phyloP scores from a whole-genome alignment of 106 monocot species.

The Gastrodia elata region DNA sequence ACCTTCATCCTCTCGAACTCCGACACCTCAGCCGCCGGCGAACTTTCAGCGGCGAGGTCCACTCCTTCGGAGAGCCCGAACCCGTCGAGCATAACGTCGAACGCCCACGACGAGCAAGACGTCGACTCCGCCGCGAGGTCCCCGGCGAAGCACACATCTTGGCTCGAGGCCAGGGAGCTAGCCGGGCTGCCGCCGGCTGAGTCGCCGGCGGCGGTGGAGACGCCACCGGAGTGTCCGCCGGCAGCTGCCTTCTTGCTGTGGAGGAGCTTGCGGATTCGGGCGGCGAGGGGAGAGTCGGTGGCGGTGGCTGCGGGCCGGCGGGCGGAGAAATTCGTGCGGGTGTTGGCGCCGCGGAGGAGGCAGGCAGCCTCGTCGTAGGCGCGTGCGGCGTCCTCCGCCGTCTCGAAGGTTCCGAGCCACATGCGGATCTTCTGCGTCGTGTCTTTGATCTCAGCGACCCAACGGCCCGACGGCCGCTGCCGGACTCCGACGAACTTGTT shows the following conservation, averaged over 20 bases:
- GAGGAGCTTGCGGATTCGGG: constrained; percentile 12
- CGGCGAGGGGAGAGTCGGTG: constrained; percentile 20
- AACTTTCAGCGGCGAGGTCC: neutral
- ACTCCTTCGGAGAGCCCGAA: neutral
- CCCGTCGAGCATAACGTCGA: constrained; percentile 4
- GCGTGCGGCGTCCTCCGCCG: constrained; percentile 51
- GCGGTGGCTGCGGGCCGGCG: neutral
- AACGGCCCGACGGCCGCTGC: constrained; percentile 62
- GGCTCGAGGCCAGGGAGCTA: neutral
- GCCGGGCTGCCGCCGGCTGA: neutral
- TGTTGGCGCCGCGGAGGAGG: constrained; percentile 58
- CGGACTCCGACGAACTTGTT: constrained; percentile 10
- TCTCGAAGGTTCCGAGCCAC: constrained; percentile 78
- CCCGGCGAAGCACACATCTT: neutral
- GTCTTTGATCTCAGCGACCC: constrained; percentile 78
- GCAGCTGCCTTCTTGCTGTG: neutral
- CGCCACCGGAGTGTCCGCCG: neutral
- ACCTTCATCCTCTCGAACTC: constrained; percentile 44
- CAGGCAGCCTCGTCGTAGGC: constrained; percentile 73
- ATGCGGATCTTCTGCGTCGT: constrained; percentile 72
- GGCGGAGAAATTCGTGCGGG: constrained; percentile 54
- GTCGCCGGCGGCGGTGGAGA: too few species aligned
- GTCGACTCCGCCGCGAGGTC: constrained; percentile 1
- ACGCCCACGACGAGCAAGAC: constrained; percentile 2
- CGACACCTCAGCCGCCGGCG: neutral